These are phyloP conservation scores for Talaromyces piceae DNA, from an alignment of 2,329 filamentous ascomycete species.

Conservation along the genomic window DNA sequence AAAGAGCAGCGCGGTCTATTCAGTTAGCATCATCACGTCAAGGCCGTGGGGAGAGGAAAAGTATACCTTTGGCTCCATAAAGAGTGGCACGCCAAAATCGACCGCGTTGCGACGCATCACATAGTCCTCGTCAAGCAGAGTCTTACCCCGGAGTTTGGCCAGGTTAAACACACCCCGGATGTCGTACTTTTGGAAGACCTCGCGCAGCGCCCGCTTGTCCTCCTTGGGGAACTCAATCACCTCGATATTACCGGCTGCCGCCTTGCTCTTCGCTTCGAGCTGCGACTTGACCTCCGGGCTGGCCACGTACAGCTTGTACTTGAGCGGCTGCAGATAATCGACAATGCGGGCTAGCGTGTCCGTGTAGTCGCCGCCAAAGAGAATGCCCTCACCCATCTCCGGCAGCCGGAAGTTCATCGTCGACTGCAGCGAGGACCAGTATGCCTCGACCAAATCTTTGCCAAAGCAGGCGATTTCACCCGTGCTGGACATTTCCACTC, in stretches of 20 bases:
- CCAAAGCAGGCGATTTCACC: slow-evolving; percentile 99
- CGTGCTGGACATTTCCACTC: slow-evolving; percentile 94
- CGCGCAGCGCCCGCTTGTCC: slow-evolving; percentile 88
- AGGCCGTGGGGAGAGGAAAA: not conserved
- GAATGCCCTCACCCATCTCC: slow-evolving; percentile 86
- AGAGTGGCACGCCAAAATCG: slow-evolving; percentile 93
- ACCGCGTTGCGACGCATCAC: slow-evolving; percentile 98
- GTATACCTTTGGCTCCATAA: slow-evolving; percentile 94
- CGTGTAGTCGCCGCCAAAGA: slow-evolving; percentile 78
- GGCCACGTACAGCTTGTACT: slow-evolving; percentile 90
- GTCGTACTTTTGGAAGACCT: slow-evolving; percentile 95
- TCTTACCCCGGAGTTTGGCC: slow-evolving; percentile 74
- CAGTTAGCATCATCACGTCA: slow-evolving; percentile 22
- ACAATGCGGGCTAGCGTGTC: slow-evolving; percentile 70
- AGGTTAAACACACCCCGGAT: slow-evolving; percentile 96
- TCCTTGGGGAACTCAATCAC: slow-evolving; percentile 95
- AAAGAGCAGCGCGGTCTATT: slow-evolving; percentile 86
- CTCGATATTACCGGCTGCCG: slow-evolving; percentile 66
- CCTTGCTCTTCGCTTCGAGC: slow-evolving; percentile 65
- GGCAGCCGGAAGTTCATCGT: slow-evolving; percentile 99
- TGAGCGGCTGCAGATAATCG: slow-evolving; percentile 78
- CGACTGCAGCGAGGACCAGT: slow-evolving; percentile 93
- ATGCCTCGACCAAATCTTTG: slow-evolving; percentile 89
- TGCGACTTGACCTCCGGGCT: slow-evolving; percentile 73
- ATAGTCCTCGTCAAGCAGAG: slow-evolving; percentile 85